phyloP scores from a whole-genome alignment of 1,284 basidiomycete genomes.

The Cerrena zonata region DNA sequence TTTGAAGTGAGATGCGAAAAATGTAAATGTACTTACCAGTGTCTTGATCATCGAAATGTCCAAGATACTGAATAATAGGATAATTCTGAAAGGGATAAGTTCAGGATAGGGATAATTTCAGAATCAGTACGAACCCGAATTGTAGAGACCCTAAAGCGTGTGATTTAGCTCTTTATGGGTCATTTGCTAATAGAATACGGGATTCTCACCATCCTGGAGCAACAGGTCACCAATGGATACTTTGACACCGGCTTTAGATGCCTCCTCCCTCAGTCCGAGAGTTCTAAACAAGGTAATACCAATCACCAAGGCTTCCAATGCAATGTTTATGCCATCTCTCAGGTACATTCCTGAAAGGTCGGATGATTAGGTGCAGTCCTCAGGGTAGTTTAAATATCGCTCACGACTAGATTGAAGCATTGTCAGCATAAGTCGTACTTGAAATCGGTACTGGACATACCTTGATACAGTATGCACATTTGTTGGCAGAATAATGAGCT shows the following conservation, averaged over 20 bases:
- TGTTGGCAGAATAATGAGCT: not conserved
- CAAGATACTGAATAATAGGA: not conserved
- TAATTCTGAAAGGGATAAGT: not conserved
- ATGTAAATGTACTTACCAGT: no score
- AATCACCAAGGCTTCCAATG: not conserved
- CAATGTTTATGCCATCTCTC: not conserved
- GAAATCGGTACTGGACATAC: not conserved
- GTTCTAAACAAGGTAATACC: not conserved
- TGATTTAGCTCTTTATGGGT: not conserved
- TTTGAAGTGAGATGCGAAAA: no score
- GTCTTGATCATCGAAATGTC: not conserved
- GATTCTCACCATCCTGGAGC: not conserved
- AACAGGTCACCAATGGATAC: not conserved
- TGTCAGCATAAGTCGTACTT: no score
- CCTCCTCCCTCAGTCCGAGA: not conserved
- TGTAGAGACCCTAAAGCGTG: not conserved
- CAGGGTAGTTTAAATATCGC: no score
- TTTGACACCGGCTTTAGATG: not conserved
- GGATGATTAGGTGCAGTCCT: no score
- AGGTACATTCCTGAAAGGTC: not conserved
- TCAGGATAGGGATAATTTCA: not conserved
- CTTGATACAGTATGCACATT: not conserved
- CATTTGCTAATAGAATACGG: not conserved
- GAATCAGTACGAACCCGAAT: not conserved
- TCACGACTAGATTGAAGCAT: not conserved